phyloP scores from a whole-genome alignment of 148 eudicot genomes.

The Rhododendron simsii region DNA sequence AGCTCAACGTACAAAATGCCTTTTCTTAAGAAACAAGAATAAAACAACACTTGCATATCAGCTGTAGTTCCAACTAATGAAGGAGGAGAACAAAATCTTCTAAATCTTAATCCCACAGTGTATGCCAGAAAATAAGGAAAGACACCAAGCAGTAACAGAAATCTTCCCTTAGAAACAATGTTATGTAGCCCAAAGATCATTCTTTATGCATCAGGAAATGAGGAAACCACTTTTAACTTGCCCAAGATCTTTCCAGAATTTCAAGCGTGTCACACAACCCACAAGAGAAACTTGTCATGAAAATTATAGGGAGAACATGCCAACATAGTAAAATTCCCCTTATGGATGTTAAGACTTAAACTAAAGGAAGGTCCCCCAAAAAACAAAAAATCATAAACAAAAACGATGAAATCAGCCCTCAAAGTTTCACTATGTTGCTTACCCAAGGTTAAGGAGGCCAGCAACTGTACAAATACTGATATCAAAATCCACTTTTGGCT shows the following conservation, averaged over 20 bases:
- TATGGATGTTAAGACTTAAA: neutral
- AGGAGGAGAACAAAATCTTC: neutral
- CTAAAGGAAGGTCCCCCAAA: neutral
- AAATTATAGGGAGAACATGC: neutral
- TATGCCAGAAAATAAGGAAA: neutral
- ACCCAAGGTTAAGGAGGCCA: constrained; percentile 99
- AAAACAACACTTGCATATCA: neutral
- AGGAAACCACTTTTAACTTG: neutral
- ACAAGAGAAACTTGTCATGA: neutral
- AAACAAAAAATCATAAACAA: neutral
- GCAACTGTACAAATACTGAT: constrained; percentile 91
- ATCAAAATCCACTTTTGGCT: constrained; percentile 99
- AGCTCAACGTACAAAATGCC: neutral
- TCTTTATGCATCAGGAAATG: neutral
- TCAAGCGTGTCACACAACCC: neutral
- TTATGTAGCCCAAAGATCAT: neutral
- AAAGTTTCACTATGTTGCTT: constrained; percentile 19
- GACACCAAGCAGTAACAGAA: neutral
- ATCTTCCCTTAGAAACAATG: neutral
- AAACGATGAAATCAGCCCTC: neutral
- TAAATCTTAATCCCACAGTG: neutral
- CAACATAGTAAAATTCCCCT: neutral
- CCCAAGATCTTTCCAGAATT: neutral
- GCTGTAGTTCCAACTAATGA: neutral
- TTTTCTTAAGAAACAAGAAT: neutral